Base-by-base conservation (phyloP, 768 basidiomycete genomes). In the Mrakia blollopis region DNA sequence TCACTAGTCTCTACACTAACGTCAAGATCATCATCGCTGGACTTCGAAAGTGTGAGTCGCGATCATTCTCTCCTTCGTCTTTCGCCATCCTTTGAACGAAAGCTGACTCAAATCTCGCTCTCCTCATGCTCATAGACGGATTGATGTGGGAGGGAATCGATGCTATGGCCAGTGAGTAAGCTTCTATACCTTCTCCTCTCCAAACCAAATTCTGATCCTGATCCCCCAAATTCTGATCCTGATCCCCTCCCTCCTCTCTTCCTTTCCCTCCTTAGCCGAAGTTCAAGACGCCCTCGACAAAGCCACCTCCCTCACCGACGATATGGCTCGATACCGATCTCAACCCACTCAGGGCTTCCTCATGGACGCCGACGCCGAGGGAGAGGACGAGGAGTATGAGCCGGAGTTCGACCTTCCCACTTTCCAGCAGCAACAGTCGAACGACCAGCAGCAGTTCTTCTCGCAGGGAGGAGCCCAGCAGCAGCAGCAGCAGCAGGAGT, bases 21-120 rank as follows among this genome's bases (percentile, higher is more conserved):
- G 75, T 76, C 69, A 68, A 57, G 54, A 50, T 76, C 39, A 70
- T 76, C 57, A 30, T 68, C 41, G 75, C 75, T 23, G 75, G 75
- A 2, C 54, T 76, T 5, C 47, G 37, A 13, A 67, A 68, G 65
- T 76, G 70, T 28, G 75, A 50, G 37, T 50, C 18, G 1, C 47
- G 1, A 2, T 2, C 47, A 5, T 14, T 14, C 21, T 2, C 21
- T 18, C 21, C 18, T 50, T 50, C 18, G 47, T 13, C 5, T 44
- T n/a, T n/a, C n/a, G n/a, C n/a, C 44, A 11, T 44, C 44, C 44
- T 13, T 50, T 18, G 13, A 50, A 50, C 47, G 47, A 50, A 41
- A 16, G 18, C 47, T 50, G 47, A 50, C 47, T 21, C 16, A 18
- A 44, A 14, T 3, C 13, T 2, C 21, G 1, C 21, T 7, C 47